Base-by-base conservation (phyloP, 2,329 filamentous ascomycete genomes). In the Westerdykella aurantiaca region DNA sequence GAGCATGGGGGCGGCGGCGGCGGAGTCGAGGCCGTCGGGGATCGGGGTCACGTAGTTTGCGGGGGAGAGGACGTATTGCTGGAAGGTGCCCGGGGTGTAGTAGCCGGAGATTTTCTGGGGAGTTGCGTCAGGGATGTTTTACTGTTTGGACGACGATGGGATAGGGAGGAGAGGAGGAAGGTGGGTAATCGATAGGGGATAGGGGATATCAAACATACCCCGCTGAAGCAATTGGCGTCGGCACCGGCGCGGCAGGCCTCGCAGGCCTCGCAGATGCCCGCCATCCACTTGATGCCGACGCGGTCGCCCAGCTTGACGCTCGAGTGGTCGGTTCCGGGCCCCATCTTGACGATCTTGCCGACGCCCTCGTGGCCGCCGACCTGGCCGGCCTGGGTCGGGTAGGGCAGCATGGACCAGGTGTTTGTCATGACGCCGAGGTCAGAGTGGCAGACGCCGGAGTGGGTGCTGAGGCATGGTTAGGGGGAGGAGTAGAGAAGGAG, bases 311-410 rank as follows among this genome's bases (percentile, higher is more conserved):
- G 56, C 53, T 82, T 82, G 31, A 85, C 68, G 5, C 72, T 73
- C 1, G 76, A 70, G 31, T 55, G 61, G 40, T 82, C 78, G 16
- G 77, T 72, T 6, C 77, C 79, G 0, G 81, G 71, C 0, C 83
- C 83, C 48, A 86, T 69, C 58, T 83, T 82, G 34, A 83, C 80
- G 25, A 86, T 71, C 41, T 75, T 76, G 34, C 80, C 80, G 1
- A 86, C 78, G 14, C 83, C 83, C 65, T 86, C 83, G 57, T 86
- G 83, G 4, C 83, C 83, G 34, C 83, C 83, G 4, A 85, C 75
- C 61, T 85, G 82, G 9, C 79, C 79, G 31, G 73, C 63, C 56
- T 75, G 76, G 6, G 80, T 83, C 31, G 77, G 79, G 49, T 69
- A 70, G 2, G 80, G 80, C 1, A 86, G 74, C 10, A 69, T 72